These are phyloP conservation scores for Daldinia sp. DNA, from an alignment of 2,329 filamentous ascomycete genomes.

Conservation along the genomic window DNA sequence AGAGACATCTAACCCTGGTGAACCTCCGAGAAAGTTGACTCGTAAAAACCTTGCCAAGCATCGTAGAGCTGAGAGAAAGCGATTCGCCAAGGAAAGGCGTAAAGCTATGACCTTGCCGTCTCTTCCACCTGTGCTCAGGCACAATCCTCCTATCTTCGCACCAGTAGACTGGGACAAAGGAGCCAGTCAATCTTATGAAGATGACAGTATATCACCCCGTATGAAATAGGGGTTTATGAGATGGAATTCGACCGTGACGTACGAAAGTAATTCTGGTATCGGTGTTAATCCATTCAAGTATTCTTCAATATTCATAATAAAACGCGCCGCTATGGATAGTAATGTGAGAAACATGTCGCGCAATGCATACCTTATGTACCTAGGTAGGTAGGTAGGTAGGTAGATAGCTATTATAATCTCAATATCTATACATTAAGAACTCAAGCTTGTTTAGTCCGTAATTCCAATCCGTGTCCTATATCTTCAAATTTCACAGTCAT, in stretches of 20 bases:
- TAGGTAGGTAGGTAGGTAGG: not conserved
- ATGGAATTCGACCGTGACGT: not conserved
- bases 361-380: not conserved
- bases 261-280: not conserved
- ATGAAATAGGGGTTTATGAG: not conserved
- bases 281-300: not conserved
- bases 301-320: not conserved
- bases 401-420: not conserved
- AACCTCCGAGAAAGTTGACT: not conserved
- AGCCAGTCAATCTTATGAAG: not conserved
- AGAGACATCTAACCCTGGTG: not conserved
- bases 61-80: not conserved
- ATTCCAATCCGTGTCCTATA: constrained; percentile 37
- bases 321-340: not conserved
- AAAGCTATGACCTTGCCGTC: not conserved
- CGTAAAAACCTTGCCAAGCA: not conserved
- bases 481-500: constrained; percentile 40
- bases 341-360: not conserved
- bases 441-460: constrained; percentile 27
- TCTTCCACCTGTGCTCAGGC: not conserved
- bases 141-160: not conserved
- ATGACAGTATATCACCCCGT: not conserved
- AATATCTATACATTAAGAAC: not conserved
- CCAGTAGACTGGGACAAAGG: not conserved
- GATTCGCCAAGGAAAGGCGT: not conserved